A percentile compares a stretch with the other conserved stretches of the same genome.
These are phyloP conservation scores for Gossypium gossypioides DNA, from an alignment of 441 rosid genomes.

Conservation along the genomic window DNA sequence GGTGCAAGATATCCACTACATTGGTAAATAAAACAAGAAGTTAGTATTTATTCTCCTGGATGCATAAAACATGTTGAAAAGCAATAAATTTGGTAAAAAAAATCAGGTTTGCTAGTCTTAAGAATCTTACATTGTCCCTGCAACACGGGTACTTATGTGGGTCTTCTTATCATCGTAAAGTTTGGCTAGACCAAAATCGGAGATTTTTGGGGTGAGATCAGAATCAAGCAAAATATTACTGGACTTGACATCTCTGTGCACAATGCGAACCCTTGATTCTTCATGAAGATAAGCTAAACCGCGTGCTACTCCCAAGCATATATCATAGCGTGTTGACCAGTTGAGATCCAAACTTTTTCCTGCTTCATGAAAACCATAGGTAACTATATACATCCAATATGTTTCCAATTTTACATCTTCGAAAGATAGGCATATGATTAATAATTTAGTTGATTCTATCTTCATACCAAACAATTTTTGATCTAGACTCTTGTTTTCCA, in stretches of 20 bases:
- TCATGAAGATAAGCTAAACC: conserved; percentile 65
- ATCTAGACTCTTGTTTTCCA: conserved; percentile 43
- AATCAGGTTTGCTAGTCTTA: neutral
- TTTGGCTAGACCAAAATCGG: conserved; percentile 69
- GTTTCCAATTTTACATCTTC: conserved; percentile 3
- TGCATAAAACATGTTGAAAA: neutral
- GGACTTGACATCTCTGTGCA: conserved; percentile 67
- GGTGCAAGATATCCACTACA: conserved; percentile 67
- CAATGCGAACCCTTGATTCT: conserved; percentile 55
- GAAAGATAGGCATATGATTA: neutral
- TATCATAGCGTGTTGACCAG: conserved; percentile 46
- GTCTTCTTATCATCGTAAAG: conserved; percentile 55
- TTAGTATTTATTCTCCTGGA: neutral
- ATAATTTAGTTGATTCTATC: neutral
- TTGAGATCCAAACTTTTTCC: conserved; percentile 34
- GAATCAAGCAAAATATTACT: conserved; percentile 57
- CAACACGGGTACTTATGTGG: conserved; percentile 56
- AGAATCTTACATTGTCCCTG: conserved; percentile 51
- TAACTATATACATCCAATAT: neutral
- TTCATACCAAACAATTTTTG: conserved; percentile 39
- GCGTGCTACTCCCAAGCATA: conserved; percentile 54
- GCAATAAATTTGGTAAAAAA: neutral
- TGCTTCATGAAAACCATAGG: conserved; percentile 15
- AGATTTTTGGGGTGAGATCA: conserved; percentile 46
- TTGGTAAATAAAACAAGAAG: neutral